phyloP scores from a whole-genome alignment of 768 basidiomycete species.

The Fomitopsis serialis region DNA sequence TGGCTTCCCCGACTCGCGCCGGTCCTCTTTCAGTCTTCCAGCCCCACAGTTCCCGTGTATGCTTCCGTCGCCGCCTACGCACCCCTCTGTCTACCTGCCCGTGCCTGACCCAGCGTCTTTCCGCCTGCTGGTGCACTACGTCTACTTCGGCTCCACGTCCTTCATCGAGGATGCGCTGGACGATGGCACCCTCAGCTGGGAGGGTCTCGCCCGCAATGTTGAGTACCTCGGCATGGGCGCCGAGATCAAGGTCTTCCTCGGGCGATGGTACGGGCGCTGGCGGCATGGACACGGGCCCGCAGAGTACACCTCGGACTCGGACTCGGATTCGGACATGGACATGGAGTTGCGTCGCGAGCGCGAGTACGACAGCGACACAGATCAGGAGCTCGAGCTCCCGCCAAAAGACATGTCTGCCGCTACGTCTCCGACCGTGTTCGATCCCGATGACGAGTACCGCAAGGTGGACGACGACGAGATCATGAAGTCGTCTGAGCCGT shows the following conservation, averaged over 20 bases:
- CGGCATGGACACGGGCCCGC: slow-evolving; percentile 30
- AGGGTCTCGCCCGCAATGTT: slow-evolving; percentile 83
- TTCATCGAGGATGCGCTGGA: slow-evolving; percentile 66
- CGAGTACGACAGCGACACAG: slow-evolving; percentile 28
- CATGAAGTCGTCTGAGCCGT: slow-evolving; percentile 11
- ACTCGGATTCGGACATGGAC: slow-evolving; percentile 23
- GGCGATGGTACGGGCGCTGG: slow-evolving; percentile 71
- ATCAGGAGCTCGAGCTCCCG: slow-evolving; percentile 5
- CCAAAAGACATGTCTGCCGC: neutral
- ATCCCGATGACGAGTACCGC: slow-evolving; percentile 14
- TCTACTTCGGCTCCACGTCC: slow-evolving; percentile 71
- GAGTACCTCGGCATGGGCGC: slow-evolving; percentile 78
- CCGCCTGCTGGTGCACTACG: slow-evolving; percentile 70
- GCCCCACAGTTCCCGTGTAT: slow-evolving; percentile 53
- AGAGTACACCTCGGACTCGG: too few species aligned
- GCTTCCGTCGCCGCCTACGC: slow-evolving; percentile 56
- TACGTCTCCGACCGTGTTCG: slow-evolving; percentile 20
- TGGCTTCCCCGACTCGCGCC: slow-evolving; percentile 46
- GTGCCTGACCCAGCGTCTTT: slow-evolving; percentile 72
- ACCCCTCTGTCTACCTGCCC: slow-evolving; percentile 68
- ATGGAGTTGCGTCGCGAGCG: slow-evolving; percentile 34
- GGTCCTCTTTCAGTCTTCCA: slow-evolving; percentile 7
- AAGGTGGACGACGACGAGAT: slow-evolving; percentile 12
- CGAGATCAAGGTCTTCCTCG: slow-evolving; percentile 74
- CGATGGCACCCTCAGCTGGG: slow-evolving; percentile 67